Percentiles rank a stretch among this genome's conserved stretches.
Evolutionary conservation across 352 stramenopile genomes (phyloP).

Genomic region (Hyaloperonospora brassicae): DNA sequence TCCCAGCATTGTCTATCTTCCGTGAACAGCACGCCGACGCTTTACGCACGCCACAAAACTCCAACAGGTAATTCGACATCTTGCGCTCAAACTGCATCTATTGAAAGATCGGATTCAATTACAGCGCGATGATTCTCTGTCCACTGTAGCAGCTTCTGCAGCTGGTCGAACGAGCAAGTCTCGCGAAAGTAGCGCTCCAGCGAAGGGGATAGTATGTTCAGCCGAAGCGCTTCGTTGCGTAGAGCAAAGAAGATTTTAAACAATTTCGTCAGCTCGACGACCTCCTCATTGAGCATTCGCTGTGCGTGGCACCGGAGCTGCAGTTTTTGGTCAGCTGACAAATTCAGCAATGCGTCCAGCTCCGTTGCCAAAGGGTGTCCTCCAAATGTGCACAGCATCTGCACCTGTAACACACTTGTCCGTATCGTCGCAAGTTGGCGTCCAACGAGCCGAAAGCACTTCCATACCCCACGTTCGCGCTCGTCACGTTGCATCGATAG

Average conservation of each 20-base stretch:
- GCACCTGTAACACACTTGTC: slow-evolving; percentile 48
- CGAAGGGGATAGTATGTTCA: slow-evolving; percentile 60
- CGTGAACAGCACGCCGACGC: too few species aligned
- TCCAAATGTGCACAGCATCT: slow-evolving; percentile 49
- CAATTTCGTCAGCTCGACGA: slow-evolving; percentile 54
- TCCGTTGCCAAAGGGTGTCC: slow-evolving; percentile 35
- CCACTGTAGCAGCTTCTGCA: slow-evolving; percentile 68
- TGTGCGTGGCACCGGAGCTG: slow-evolving; percentile 57
- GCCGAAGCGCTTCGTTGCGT: slow-evolving; percentile 49
- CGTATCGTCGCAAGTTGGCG: slow-evolving; percentile 49
- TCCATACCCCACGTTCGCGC: slow-evolving; percentile 44
- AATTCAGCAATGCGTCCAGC: slow-evolving; percentile 37
- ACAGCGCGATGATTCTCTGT: slow-evolving; percentile 56
- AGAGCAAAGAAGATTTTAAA: slow-evolving; percentile 78
- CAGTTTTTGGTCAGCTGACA: slow-evolving; percentile 48
- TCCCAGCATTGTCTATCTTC: too few species aligned
- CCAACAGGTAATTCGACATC: slow-evolving; percentile 20
- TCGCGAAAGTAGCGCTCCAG: slow-evolving; percentile 67
- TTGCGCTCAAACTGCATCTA: slow-evolving; percentile 22
- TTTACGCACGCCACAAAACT: slow-evolving; percentile 8
- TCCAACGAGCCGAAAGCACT: slow-evolving; percentile 56
- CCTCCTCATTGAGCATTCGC: slow-evolving; percentile 54
- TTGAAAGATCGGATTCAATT: slow-evolving; percentile 38
- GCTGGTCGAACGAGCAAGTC: slow-evolving; percentile 58
- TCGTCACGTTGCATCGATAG: slow-evolving; percentile 41